Conservation (phyloP, 805 yeast species). For the Clavispora carvajalis region DNA sequence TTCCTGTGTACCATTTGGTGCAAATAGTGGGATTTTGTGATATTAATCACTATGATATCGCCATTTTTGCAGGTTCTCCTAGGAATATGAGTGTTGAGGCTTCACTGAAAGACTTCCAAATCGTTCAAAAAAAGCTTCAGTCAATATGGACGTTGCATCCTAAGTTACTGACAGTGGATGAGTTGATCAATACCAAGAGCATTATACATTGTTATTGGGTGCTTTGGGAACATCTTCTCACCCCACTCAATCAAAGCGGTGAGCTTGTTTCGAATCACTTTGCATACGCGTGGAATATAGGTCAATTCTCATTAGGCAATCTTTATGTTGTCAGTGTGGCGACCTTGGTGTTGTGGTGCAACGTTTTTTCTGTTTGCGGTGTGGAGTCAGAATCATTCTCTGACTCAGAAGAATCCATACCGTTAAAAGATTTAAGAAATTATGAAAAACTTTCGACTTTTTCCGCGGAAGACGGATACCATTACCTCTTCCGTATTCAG, state of each 20-base stretch:
- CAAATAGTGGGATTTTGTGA: constrained; percentile 59
- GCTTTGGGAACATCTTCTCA: constrained; percentile 36
- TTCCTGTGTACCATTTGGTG: constrained; percentile 67
- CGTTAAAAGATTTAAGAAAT: constrained; percentile 11
- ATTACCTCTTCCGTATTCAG: constrained; percentile 29
- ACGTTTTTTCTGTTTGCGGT: constrained; percentile 29
- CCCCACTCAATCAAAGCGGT: constrained; percentile 19
- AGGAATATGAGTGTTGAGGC: constrained; percentile 47
- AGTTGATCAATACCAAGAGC: constrained; percentile 29
- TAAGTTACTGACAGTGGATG: constrained; percentile 14
- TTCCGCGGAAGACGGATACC: constrained; percentile 34
- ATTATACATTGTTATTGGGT: constrained; percentile 35
- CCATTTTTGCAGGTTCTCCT: constrained; percentile 77
- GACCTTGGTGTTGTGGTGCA: constrained; percentile 37
- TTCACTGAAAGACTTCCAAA: constrained; percentile 28
- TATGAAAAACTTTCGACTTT: constrained; percentile 20
- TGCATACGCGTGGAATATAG: constrained; percentile 25
- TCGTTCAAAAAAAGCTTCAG: constrained; percentile 29
- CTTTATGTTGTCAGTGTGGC: constrained; percentile 36
- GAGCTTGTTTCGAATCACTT: constrained; percentile 6
- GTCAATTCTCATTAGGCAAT: constrained; percentile 31
- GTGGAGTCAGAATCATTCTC: constrained; percentile 22
- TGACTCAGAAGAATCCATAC: constrained; percentile 9
- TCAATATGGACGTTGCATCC: constrained; percentile 24
- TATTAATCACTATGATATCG: constrained; percentile 72